Base-by-base conservation (phyloP, 2,329 filamentous ascomycete genomes). In the Metarhizium sp. region DNA sequence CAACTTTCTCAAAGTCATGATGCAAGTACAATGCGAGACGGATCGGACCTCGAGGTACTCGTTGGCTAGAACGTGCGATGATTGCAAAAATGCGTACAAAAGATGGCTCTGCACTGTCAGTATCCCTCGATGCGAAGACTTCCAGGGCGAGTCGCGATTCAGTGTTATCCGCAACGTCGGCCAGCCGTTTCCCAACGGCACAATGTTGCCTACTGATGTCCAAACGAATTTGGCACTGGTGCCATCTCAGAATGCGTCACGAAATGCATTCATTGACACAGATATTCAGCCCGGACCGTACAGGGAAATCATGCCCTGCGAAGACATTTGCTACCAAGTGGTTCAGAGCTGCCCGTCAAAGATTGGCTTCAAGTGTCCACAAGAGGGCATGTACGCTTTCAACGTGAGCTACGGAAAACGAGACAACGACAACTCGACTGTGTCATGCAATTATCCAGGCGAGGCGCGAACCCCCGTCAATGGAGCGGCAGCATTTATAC, bases 101-200 rank as follows among this genome's bases (percentile, higher is more conserved):
- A 78, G 85, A 65, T 99, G 94, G 94, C 84, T 99, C 20, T 99
- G 94, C 74, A 88, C 90, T 29, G 91, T 97, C 32, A 87, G 85
- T 16, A 94, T 99, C 59, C 94, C 94, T 1, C 88, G 92, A 34
- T 99, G 94, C 74, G 86, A 90, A 65, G 92, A 96, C 72, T 94
- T 88, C 63, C 81, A 78, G 52, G 81, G 77, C 51, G 64, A 69
- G 2, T 74, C 76, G 14, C 53, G 69, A 1, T 72, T 72, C 59
- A 71, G 75, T 2, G 69, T 76, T 34, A 64, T 70, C 20, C 87
- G 94, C 49, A 94, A 92, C 64, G 79, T 90, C 53, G 82, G 77
- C 36, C 82, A 86, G 57, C 63, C 78, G 0, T 92, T 92, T 62
- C 79, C 86, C 18, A 87, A 95, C 65, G 84, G 86, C n/a, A 80